A percentile compares a stretch with the other conserved stretches of the same genome.
Conservation (phyloP, 179 eudicot genomes). For the Dionaea muscipula region DNA sequence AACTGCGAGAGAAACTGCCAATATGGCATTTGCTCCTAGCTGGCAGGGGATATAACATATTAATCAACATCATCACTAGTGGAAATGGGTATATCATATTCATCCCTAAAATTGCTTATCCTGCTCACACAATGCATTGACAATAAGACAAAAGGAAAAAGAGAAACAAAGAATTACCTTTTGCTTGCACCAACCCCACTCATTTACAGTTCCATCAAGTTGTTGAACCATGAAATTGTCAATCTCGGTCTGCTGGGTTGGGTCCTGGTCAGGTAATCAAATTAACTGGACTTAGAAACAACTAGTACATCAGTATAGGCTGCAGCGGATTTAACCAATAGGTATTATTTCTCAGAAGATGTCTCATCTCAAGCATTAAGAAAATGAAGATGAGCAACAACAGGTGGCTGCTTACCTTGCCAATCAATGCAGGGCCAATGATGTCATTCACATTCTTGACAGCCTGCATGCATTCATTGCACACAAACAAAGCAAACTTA, state of each 20-base stretch:
- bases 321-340: not conserved
- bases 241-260: slow-evolving; percentile 62
- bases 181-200: slow-evolving; percentile 99
- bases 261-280: slow-evolving; percentile 40
- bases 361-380: not conserved
- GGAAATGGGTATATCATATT: not conserved
- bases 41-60: slow-evolving; percentile 4
- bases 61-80: not conserved
- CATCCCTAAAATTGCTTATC: no score
- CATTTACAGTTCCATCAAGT: slow-evolving; percentile 83
- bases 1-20: slow-evolving; percentile 36
- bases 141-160: not conserved
- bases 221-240: slow-evolving; percentile 92
- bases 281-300: not conserved
- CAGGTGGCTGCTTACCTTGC: slow-evolving; percentile 41
- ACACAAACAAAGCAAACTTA: no score
- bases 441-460: slow-evolving; percentile 66
- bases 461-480: slow-evolving; percentile 27
- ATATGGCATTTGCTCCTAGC: slow-evolving; percentile 37
- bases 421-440: slow-evolving; percentile 79
- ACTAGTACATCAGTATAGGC: not conserved
- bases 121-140: no score
- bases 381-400: not conserved
- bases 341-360: not conserved
- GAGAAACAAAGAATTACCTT: slow-evolving; percentile 41